Evolutionary conservation across 2,329 filamentous ascomycete genomes (phyloP).

Genomic region (Salinomyces thailandicus): DNA sequence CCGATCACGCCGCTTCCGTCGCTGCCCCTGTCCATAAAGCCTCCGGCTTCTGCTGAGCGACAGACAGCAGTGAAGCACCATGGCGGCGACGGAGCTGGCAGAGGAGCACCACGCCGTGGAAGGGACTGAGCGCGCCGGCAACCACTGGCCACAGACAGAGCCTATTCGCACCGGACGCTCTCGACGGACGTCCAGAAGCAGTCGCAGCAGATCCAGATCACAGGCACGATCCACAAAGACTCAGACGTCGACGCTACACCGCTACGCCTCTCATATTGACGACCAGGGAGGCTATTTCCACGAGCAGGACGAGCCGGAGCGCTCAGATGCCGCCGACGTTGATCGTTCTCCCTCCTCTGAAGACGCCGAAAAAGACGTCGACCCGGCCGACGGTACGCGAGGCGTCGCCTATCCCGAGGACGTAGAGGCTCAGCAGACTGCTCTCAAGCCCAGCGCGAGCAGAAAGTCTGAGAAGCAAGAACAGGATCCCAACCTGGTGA

Average conservation of each 20-base stretch:
- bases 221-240: neutral
- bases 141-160: neutral
- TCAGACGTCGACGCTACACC: neutral
- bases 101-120: too few species aligned
- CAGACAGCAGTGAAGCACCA: too few species aligned
- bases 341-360: neutral
- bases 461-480: neutral
- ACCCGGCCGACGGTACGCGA: neutral
- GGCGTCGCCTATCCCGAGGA: neutral
- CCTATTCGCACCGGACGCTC: neutral
- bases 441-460: neutral
- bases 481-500: conserved; percentile 21
- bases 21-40: too few species aligned
- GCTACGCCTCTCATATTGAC: neutral
- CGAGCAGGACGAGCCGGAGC: neutral
- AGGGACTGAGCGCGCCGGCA: too few species aligned
- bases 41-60: too few species aligned
- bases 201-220: neutral
- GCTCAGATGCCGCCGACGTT: neutral
- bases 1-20: too few species aligned
- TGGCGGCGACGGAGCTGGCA: too few species aligned
- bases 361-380: neutral
- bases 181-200: neutral
- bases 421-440: neutral
- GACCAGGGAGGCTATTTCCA: conserved; percentile 1